Evolutionary conservation across 169 alveolate species (phyloP).

Genomic region (Perkinsus chesapeaki): DNA sequence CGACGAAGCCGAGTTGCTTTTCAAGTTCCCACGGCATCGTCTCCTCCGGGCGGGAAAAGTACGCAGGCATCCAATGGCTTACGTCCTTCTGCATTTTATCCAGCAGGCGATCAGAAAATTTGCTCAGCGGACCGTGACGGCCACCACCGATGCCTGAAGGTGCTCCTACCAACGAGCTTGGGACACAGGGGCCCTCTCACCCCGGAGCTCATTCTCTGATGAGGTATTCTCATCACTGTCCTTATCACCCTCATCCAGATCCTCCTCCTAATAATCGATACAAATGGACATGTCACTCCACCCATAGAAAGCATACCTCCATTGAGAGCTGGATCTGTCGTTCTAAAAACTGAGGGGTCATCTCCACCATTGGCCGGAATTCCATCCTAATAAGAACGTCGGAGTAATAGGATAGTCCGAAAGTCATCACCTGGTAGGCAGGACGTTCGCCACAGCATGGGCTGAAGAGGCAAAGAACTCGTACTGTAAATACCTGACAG

Average conservation of each 20-base stretch:
- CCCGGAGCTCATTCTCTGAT: neutral
- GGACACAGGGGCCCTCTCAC: neutral
- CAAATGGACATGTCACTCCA: neutral
- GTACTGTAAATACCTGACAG: slow-evolving; percentile 41
- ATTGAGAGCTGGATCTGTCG: slow-evolving; percentile 26
- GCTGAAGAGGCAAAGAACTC: slow-evolving; percentile 45
- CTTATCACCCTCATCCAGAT: neutral
- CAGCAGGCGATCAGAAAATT: neutral
- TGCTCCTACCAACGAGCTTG: neutral
- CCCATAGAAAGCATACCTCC: neutral
- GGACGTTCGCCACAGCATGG: slow-evolving; percentile 29
- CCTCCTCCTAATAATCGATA: neutral
- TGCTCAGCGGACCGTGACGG: neutral
- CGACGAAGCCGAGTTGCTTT: no score
- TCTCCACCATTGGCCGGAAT: slow-evolving; percentile 49
- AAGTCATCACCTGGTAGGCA: slow-evolving; percentile 19
- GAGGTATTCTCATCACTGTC: neutral
- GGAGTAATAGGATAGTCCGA: neutral
- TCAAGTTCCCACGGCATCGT: no score
- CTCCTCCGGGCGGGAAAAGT: no score
- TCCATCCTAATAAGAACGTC: slow-evolving; percentile 24
- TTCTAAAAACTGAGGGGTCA: slow-evolving; percentile 41
- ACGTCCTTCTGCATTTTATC: neutral
- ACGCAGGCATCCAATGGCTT: no score
- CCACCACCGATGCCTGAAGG: neutral